Evolutionary conservation across 2,329 filamentous ascomycete species (phyloP).

Genomic region (Alternaria triticina): DNA sequence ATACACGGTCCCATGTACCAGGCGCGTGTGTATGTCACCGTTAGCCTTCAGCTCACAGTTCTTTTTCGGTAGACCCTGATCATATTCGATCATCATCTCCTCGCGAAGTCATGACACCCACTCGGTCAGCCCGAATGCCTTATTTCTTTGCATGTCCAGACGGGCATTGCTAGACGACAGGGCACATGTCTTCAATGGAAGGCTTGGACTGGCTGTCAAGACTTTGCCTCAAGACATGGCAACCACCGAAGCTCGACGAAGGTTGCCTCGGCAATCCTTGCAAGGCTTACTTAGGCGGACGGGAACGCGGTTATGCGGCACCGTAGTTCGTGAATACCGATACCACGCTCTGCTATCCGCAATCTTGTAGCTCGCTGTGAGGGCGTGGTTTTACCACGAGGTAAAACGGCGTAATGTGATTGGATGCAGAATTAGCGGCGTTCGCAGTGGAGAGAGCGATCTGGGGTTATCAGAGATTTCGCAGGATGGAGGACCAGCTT

Average conservation of each 20-base stretch:
- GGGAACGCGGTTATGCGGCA: slow-evolving; percentile 5
- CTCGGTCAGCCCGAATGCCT: not conserved
- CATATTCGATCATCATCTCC: not conserved
- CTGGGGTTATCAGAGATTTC: slow-evolving; percentile 10
- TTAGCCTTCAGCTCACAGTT: not conserved
- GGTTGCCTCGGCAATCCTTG: slow-evolving; percentile 3
- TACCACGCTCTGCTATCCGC: not conserved
- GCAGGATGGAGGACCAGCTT: not conserved
- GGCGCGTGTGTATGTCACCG: not conserved
- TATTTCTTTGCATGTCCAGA: not conserved
- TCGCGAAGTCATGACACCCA: not conserved
- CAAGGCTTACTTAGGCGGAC: not conserved
- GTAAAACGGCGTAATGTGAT: not conserved
- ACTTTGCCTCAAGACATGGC: not conserved
- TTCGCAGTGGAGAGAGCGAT: not conserved
- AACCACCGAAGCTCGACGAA: slow-evolving; percentile 4
- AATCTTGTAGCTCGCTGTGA: not conserved
- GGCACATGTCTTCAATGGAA: not conserved
- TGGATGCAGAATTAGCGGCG: not conserved
- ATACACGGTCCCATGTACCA: not conserved
- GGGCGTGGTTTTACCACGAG: not conserved
- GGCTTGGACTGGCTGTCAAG: not conserved
- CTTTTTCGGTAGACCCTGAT: not conserved
- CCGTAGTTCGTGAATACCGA: not conserved
- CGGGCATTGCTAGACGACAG: not conserved